A percentile compares a stretch with the other conserved stretches of the same genome.
Conservation (phyloP, 352 stramenopile species). For the Pythium sukuiense region DNA sequence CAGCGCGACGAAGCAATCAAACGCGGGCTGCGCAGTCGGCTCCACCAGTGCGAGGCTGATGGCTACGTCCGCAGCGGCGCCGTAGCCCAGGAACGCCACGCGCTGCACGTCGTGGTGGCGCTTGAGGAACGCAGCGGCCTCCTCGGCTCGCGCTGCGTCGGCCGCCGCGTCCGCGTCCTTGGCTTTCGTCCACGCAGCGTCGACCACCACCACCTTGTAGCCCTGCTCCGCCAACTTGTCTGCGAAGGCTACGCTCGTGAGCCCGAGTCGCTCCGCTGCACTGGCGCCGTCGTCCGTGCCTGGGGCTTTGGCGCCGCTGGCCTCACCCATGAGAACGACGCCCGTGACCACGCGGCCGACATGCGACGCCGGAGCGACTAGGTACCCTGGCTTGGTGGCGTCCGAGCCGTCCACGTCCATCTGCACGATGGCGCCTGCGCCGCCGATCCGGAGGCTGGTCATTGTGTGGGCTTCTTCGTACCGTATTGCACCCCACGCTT, state of each 20-base stretch:
- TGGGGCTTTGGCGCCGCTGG: slow-evolving; percentile 12
- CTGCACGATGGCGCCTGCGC: slow-evolving; percentile 22
- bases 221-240: slow-evolving; percentile 87
- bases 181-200: slow-evolving; percentile 35
- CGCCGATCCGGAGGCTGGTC: slow-evolving; percentile 15
- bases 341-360: slow-evolving; percentile 83
- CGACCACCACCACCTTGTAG: slow-evolving; percentile 84
- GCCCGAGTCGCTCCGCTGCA: slow-evolving; percentile 35
- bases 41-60: slow-evolving; percentile 60
- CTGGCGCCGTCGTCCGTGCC: neutral
- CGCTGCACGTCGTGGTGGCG: slow-evolving; percentile 75
- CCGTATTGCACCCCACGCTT: neutral
- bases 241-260: slow-evolving; percentile 71
- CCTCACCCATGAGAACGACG: slow-evolving; percentile 68
- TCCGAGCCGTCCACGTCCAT: neutral
- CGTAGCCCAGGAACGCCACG: slow-evolving; percentile 65
- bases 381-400: slow-evolving; percentile 46
- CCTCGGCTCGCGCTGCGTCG: slow-evolving; percentile 34
- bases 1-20: slow-evolving; percentile 75
- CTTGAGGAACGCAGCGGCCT: slow-evolving; percentile 60
- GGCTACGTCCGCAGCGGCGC: slow-evolving; percentile 65
- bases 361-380: slow-evolving; percentile 71
- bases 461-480: neutral
- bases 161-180: slow-evolving; percentile 15
- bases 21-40: slow-evolving; percentile 10